These are phyloP conservation scores for Amylocarpus encephaloides DNA, from an alignment of 2,329 filamentous ascomycete species.

Conservation along the genomic window DNA sequence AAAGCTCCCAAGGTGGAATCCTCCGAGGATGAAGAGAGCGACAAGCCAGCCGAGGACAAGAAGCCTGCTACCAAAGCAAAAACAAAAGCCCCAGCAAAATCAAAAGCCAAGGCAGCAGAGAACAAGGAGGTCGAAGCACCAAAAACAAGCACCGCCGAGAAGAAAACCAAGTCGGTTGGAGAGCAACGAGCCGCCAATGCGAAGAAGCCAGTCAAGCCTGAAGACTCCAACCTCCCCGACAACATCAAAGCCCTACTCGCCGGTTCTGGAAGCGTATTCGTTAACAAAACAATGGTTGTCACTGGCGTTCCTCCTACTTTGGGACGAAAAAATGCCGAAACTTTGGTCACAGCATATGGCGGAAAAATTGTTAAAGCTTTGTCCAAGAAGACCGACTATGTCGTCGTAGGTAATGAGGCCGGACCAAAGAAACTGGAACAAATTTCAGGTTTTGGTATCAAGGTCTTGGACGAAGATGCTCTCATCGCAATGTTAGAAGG, in stretches of 20 bases:
- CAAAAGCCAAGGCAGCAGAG: conserved; percentile 3
- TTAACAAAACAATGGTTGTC: conserved; percentile 14
- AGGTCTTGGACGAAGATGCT: conserved; percentile 16
- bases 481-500: conserved; percentile 18
- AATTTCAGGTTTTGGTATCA: conserved; percentile 14
- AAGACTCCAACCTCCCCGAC: conserved; percentile 12
- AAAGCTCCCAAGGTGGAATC: not conserved
- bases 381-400: conserved; percentile 21
- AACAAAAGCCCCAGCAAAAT: not conserved
- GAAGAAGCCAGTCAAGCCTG: conserved; percentile 12
- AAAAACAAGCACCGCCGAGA: conserved; percentile 8
- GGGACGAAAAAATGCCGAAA: conserved; percentile 19
- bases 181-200: conserved; percentile 21
- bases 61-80: not conserved
- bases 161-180: conserved; percentile 21
- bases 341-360: conserved; percentile 18
- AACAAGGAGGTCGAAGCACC: conserved; percentile 2
- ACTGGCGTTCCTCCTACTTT: conserved; percentile 21
- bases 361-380: conserved; percentile 19
- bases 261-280: conserved; percentile 9
- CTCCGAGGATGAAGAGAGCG: not conserved
- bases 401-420: conserved; percentile 23
- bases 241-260: conserved; percentile 16
- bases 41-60: not conserved
- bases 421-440: conserved; percentile 24